Conservation (phyloP, 306 rosid species). For the Gleditsia sinensis region DNA sequence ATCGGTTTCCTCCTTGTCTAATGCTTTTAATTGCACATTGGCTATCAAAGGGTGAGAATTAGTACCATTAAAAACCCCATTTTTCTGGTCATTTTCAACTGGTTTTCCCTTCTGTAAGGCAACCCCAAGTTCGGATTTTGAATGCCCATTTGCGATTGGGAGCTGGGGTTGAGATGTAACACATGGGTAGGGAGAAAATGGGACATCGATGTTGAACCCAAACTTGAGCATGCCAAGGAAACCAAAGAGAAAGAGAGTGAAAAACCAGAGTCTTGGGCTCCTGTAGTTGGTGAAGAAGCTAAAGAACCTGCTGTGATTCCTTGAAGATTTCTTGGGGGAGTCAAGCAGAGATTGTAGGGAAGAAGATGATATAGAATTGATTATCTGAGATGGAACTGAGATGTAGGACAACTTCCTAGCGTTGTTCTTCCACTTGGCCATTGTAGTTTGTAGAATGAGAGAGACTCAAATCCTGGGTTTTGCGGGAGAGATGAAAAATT, state of each 20-base stretch:
- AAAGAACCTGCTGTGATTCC: conserved; percentile 27
- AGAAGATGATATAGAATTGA: conserved; percentile 80
- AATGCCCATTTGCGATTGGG: conserved; percentile 35
- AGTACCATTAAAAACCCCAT: conserved; percentile 12
- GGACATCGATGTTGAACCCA: conserved; percentile 46
- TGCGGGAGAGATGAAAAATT: not conserved
- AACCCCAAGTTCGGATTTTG: conserved; percentile 34
- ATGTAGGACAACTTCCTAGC: conserved; percentile 72
- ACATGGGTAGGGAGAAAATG: conserved; percentile 62
- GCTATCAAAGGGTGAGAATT: conserved; percentile 35
- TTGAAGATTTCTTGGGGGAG: conserved; percentile 83
- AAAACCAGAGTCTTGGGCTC: conserved; percentile 56
- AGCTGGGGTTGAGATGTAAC: conserved; percentile 34
- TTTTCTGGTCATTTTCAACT: conserved; percentile 29
- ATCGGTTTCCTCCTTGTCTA: conserved; percentile 20
- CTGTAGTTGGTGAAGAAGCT: conserved; percentile 41
- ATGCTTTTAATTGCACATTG: conserved; percentile 40
- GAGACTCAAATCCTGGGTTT: no score
- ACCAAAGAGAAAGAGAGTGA: conserved; percentile 59
- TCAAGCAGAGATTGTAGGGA: conserved; percentile 79
- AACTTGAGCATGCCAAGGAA: conserved; percentile 68
- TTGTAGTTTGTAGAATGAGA: conserved; percentile 41
- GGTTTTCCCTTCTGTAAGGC: not conserved
- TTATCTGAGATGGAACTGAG: conserved; percentile 94
- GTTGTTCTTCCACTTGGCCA: conserved; percentile 75